Conservation (phyloP, 2,329 filamentous ascomycete genomes). For the Talaromyces amestolkiae region DNA sequence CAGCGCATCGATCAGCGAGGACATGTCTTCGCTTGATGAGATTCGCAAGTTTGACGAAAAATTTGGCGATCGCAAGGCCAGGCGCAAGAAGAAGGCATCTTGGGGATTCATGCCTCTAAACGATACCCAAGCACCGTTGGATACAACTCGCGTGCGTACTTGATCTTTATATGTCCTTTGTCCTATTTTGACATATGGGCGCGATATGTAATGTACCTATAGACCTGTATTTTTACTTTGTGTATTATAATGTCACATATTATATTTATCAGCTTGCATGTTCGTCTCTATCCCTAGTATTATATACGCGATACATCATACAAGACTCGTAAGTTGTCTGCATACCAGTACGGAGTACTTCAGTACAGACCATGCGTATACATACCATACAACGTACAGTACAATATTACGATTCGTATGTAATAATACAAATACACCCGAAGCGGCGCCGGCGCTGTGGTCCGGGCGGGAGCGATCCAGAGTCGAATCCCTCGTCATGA, state of each 20-base stretch:
- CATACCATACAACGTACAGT: slow-evolving; percentile 4
- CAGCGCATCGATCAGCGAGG: slow-evolving; percentile 85
- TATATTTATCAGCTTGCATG: background rate
- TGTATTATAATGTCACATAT: background rate
- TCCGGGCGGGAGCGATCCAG: slow-evolving; percentile 10
- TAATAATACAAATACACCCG: slow-evolving; percentile 3
- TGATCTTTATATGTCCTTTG: slow-evolving; percentile 23
- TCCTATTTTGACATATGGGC: background rate
- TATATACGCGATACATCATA: slow-evolving; percentile 1
- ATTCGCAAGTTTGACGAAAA: slow-evolving; percentile 96
- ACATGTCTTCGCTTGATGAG: slow-evolving; percentile 80
- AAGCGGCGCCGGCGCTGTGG: slow-evolving; percentile 13
- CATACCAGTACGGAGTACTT: background rate
- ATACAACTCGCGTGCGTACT: slow-evolving; percentile 43
- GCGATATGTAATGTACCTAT: slow-evolving; percentile 4
- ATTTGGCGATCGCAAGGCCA: slow-evolving; percentile 76
- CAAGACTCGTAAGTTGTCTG: background rate
- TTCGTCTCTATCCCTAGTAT: background rate
- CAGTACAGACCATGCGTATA: background rate
- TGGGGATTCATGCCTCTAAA: slow-evolving; percentile 51
- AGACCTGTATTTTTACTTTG: slow-evolving; percentile 14
- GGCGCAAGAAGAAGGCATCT: slow-evolving; percentile 57
- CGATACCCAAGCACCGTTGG: slow-evolving; percentile 30
- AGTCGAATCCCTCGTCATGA: slow-evolving; percentile 4
- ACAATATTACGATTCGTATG: background rate